Evolutionary conservation across 2,329 filamentous ascomycete genomes (phyloP).

Genomic region (Botrytis sinoallii): DNA sequence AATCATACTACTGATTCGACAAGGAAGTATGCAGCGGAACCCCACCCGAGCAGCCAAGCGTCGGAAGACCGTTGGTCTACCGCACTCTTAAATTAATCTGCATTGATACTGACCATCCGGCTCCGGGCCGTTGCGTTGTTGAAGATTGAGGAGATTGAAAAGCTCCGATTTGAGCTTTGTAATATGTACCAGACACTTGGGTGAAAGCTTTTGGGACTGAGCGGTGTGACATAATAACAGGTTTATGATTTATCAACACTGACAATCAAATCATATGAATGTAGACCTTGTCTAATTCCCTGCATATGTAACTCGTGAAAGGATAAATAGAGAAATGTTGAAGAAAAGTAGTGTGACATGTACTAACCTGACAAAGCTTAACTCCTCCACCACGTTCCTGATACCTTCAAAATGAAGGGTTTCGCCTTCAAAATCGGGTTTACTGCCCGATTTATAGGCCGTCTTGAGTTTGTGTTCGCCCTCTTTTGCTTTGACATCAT

Average conservation of each 20-base stretch:
- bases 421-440: slow-evolving; percentile 61
- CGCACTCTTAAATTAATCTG: slow-evolving; percentile 3
- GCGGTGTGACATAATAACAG: background rate
- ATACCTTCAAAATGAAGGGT: slow-evolving; percentile 58
- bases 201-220: background rate
- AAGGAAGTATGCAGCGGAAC: background rate
- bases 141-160: background rate
- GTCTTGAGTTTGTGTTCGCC: slow-evolving; percentile 60
- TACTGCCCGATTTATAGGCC: slow-evolving; percentile 51
- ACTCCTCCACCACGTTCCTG: slow-evolving; percentile 59
- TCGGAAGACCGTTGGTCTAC: background rate
- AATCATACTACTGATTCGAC: slow-evolving; percentile 6
- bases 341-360: slow-evolving; percentile 20
- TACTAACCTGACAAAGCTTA: slow-evolving; percentile 71
- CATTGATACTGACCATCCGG: background rate
- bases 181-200: slow-evolving; percentile 5
- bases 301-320: background rate
- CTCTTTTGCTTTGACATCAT: slow-evolving; percentile 51
- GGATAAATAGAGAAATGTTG: slow-evolving; percentile 11
- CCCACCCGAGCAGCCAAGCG: background rate
- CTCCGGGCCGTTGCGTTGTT: background rate
- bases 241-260: background rate
- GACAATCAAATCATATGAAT: background rate
- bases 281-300: background rate
- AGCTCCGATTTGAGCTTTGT: background rate